phyloP scores from a whole-genome alignment of 148 eudicot genomes.

The Arctostaphylos glauca region DNA sequence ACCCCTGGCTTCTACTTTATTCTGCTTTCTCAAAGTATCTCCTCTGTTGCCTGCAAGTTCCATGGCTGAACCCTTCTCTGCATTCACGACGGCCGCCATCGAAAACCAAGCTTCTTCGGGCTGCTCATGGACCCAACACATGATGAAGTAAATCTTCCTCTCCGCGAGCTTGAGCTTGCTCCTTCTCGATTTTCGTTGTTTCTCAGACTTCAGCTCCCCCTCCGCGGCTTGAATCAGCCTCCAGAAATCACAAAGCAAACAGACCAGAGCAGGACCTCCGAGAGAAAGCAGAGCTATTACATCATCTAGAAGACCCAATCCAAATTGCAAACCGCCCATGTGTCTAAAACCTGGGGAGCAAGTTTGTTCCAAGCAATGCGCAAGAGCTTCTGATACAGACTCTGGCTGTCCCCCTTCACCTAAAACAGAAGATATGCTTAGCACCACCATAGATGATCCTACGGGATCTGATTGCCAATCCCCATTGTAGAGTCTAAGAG shows the following conservation, averaged over 20 bases:
- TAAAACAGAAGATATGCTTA: constrained; percentile 66
- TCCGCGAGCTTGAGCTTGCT: constrained; percentile 63
- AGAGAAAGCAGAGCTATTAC: constrained; percentile 41
- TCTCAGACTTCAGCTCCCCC: constrained; percentile 57
- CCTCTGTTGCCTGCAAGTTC: constrained; percentile 38
- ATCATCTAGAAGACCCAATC: constrained; percentile 69
- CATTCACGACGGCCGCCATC: constrained; percentile 47
- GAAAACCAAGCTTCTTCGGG: constrained; percentile 61
- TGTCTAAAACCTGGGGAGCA: constrained; percentile 71
- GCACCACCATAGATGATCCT: constrained; percentile 53
- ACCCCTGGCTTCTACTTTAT: constrained; percentile 26
- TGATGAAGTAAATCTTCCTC: constrained; percentile 67
- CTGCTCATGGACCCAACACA: constrained; percentile 94
- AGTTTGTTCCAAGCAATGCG: constrained; percentile 75
- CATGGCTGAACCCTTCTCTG: constrained; percentile 54
- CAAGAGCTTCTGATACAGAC: constrained; percentile 57
- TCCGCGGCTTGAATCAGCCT: constrained; percentile 54
- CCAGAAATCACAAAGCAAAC: constrained; percentile 62
- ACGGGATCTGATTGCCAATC: constrained; percentile 78
- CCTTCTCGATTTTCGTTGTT: constrained; percentile 33
- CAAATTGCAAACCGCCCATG: constrained; percentile 75
- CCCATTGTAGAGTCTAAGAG: constrained; percentile 87
- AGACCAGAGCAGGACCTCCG: constrained; percentile 58
- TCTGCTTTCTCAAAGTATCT: constrained; percentile 22
- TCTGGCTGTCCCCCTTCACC: constrained; percentile 65